phyloP scores from a whole-genome alignment of 2,329 filamentous ascomycete genomes.

The Nemania bipapillata region DNA sequence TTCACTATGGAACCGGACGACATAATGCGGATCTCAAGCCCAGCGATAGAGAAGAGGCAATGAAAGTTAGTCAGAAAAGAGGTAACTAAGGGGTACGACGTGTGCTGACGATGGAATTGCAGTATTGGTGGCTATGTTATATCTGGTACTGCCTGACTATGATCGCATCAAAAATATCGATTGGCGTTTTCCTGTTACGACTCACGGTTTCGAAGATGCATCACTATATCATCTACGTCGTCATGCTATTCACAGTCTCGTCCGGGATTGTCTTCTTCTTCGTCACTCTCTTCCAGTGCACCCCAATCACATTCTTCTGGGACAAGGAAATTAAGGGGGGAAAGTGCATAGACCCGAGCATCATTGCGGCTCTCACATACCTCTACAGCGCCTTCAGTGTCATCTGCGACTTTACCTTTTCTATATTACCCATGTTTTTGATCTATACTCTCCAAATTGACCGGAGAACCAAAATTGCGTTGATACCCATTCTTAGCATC shows the following conservation, averaged over 20 bases:
- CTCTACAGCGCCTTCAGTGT: slow-evolving; percentile 58
- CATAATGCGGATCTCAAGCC: slow-evolving; percentile 51
- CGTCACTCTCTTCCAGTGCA: slow-evolving; percentile 43
- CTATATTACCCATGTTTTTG: slow-evolving; percentile 61
- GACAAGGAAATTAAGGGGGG: slow-evolving; percentile 37
- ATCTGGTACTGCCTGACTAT: slow-evolving; percentile 41
- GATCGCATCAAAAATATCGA: slow-evolving; percentile 43
- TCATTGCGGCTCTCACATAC: slow-evolving; percentile 60
- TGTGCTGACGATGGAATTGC: slow-evolving; percentile 7
- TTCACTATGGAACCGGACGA: slow-evolving; percentile 56
- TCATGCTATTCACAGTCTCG: slow-evolving; percentile 36
- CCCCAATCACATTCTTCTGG: slow-evolving; percentile 42
- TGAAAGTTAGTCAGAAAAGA: slow-evolving; percentile 49
- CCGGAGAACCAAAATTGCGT: slow-evolving; percentile 56
- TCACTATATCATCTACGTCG: slow-evolving; percentile 39
- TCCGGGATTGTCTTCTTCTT: slow-evolving; percentile 43
- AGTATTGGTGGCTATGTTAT: slow-evolving; percentile 46
- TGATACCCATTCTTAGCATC: slow-evolving; percentile 61
- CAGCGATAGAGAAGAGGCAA: slow-evolving; percentile 48
- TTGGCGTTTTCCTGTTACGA: slow-evolving; percentile 44
- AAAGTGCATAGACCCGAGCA: slow-evolving; percentile 47
- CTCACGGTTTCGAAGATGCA: slow-evolving; percentile 39
- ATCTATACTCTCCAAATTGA: slow-evolving; percentile 62
- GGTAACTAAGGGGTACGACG: neutral
- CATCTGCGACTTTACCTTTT: slow-evolving; percentile 63